These are phyloP conservation scores for Acanthochlamys bracteata DNA, from an alignment of 106 monocot genomes.

Conservation along the genomic window DNA sequence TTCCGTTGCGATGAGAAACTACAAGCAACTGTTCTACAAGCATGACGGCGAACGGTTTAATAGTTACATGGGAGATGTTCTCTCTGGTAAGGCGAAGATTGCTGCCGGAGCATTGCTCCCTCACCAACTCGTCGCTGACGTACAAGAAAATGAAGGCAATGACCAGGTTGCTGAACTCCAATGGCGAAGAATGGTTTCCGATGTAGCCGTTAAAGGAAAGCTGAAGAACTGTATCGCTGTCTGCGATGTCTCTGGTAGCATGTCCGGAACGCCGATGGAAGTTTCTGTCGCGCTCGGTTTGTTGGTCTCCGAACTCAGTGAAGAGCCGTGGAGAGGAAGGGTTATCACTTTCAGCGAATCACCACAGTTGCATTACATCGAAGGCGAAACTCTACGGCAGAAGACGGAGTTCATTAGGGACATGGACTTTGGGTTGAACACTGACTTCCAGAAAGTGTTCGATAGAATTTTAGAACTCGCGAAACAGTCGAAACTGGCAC, in stretches of 20 bases:
- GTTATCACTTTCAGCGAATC: slow-evolving; percentile 49
- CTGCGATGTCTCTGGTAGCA: slow-evolving; percentile 77
- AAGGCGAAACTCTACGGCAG: slow-evolving; percentile 6
- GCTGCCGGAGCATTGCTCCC: slow-evolving; percentile 82
- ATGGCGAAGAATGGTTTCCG: slow-evolving; percentile 63
- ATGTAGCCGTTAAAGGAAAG: slow-evolving; percentile 32
- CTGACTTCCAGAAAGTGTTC: slow-evolving; percentile 53
- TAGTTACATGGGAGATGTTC: slow-evolving; percentile 20
- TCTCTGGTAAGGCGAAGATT: slow-evolving; percentile 66
- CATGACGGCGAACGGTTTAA: slow-evolving; percentile 41
- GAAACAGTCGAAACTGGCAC: slow-evolving; percentile 16
- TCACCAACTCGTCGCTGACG: slow-evolving; percentile 44
- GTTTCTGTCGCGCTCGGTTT: slow-evolving; percentile 61
- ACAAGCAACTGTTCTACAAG: slow-evolving; percentile 40
- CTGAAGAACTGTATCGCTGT: slow-evolving; percentile 61
- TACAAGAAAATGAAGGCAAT: not conserved
- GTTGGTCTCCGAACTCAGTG: slow-evolving; percentile 61
- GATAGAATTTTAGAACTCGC: slow-evolving; percentile 38
- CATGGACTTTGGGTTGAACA: slow-evolving; percentile 49
- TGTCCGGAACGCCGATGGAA: slow-evolving; percentile 51
- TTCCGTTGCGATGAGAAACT: slow-evolving; percentile 80
- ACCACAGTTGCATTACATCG: slow-evolving; percentile 30
- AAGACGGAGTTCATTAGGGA: slow-evolving; percentile 33
- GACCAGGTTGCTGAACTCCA: slow-evolving; percentile 65
- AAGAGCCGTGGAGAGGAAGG: slow-evolving; percentile 69